Percentiles rank a stretch among this genome's conserved stretches.
Conservation (phyloP, 2,329 filamentous ascomycete species). For the Purpureocillium lavendulum region DNA sequence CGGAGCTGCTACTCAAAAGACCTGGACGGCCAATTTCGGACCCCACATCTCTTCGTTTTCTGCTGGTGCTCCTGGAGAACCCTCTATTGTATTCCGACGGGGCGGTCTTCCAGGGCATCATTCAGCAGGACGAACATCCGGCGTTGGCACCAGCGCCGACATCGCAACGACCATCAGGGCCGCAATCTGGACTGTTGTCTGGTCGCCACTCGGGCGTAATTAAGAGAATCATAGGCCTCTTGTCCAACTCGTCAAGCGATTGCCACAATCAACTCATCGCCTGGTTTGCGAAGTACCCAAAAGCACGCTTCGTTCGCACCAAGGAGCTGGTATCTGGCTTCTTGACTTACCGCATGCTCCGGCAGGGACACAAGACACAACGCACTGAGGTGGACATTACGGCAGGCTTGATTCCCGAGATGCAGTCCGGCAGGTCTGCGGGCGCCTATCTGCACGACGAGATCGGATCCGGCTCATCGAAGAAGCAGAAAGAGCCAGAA, state of each 20-base stretch:
- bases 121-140: conserved; percentile 20
- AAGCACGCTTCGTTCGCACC: conserved; percentile 58
- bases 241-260: conserved; percentile 66
- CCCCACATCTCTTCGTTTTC: conserved; percentile 65
- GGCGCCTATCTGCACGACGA: conserved; percentile 69
- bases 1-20: conserved; percentile 70
- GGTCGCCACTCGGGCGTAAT: conserved; percentile 75
- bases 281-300: conserved; percentile 69
- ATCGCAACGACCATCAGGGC: conserved; percentile 8
- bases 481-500: conserved; percentile 45
- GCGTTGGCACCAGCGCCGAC: conserved; percentile 7
- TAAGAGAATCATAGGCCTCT: conserved; percentile 72
- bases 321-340: conserved; percentile 74
- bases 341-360: conserved; percentile 69
- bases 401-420: conserved; percentile 63
- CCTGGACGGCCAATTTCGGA: conserved; percentile 62
- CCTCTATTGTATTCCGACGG: conserved; percentile 55
- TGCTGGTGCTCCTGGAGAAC: conserved; percentile 72
- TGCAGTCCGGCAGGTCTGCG: conserved; percentile 54
- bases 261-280: conserved; percentile 70
- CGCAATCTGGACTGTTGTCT: conserved; percentile 34
- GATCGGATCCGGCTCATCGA: conserved; percentile 49
- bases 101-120: conserved; percentile 30
- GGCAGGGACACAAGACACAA: conserved; percentile 60
- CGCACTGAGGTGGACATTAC: conserved; percentile 52